Conservation (phyloP, 495 filamentous ascomycete genomes). For the Aspergillus conjunctus region DNA sequence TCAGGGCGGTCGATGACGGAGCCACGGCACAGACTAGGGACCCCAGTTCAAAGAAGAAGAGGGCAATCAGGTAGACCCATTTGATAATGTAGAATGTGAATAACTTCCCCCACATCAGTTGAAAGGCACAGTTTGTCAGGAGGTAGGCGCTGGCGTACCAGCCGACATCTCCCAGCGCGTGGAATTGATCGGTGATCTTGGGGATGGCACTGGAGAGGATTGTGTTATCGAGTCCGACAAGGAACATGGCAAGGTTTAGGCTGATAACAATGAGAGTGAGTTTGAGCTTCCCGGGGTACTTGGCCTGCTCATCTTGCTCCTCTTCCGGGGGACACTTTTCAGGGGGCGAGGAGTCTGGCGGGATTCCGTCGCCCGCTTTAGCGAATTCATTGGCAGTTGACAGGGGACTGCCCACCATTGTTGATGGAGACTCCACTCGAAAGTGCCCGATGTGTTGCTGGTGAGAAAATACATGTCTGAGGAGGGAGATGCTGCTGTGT, state of each 20-base stretch:
- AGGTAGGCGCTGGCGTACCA: neutral
- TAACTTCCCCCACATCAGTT: constrained; percentile 58
- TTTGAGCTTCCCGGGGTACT: constrained; percentile 11
- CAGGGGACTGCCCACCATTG: too few species aligned
- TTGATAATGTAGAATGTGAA: constrained; percentile 65
- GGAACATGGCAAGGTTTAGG: constrained; percentile 32
- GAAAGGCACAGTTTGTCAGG: constrained; percentile 4
- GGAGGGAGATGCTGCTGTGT: too few species aligned
- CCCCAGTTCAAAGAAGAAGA: constrained; percentile 70
- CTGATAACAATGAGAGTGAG: constrained; percentile 8
- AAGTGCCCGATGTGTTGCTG: constrained; percentile 9
- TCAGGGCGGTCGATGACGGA: constrained; percentile 54
- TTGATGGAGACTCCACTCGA: neutral
- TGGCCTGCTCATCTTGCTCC: neutral
- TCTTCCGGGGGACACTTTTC: constrained; percentile 3
- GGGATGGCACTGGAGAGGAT: constrained; percentile 29
- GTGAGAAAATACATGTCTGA: too few species aligned
- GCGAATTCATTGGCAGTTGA: too few species aligned
- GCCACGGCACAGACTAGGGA: constrained; percentile 67
- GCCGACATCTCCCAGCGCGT: neutral
- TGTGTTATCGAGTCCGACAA: constrained; percentile 36
- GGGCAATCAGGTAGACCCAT: constrained; percentile 58
- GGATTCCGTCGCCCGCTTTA: too few species aligned
- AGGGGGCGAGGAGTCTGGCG: too few species aligned
- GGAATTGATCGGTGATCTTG: constrained; percentile 31